Conservation (phyloP, 352 stramenopile genomes). For the Halophytophthora polymorphica region DNA sequence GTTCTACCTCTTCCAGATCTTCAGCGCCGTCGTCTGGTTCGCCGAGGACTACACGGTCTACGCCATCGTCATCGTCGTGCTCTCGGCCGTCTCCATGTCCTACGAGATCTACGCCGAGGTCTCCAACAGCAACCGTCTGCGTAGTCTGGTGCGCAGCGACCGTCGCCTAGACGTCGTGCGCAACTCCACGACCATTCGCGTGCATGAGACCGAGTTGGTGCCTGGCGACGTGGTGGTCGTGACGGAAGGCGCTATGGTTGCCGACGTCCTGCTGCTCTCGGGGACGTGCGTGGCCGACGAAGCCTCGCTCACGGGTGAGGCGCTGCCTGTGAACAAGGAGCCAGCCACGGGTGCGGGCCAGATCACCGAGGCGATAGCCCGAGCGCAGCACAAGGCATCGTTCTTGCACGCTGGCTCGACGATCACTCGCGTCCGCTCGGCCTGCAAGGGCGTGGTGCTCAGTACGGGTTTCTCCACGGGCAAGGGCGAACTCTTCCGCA, state of each 20-base stretch:
- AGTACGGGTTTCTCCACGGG: slow-evolving; percentile 54
- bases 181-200: background rate
- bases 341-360: slow-evolving; percentile 7
- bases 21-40: slow-evolving; percentile 50
- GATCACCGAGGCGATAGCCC: slow-evolving; percentile 28
- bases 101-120: slow-evolving; percentile 55
- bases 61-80: slow-evolving; percentile 36
- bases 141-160: slow-evolving; percentile 37
- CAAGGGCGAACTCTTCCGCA: slow-evolving; percentile 64
- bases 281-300: slow-evolving; percentile 44
- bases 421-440: slow-evolving; percentile 17
- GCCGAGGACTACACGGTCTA: slow-evolving; percentile 41
- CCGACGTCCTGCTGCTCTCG: slow-evolving; percentile 41
- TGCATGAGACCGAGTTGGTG: slow-evolving; percentile 41
- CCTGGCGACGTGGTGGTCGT: slow-evolving; percentile 49
- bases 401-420: slow-evolving; percentile 35
- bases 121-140: slow-evolving; percentile 40
- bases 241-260: slow-evolving; percentile 21
- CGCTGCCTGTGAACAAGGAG: slow-evolving; percentile 44
- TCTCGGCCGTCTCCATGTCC: slow-evolving; percentile 35
- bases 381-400: slow-evolving; percentile 22
- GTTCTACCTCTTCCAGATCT: slow-evolving; percentile 66
- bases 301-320: slow-evolving; percentile 43
- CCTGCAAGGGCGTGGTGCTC: slow-evolving; percentile 39
- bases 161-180: slow-evolving; percentile 32